phyloP scores from a whole-genome alignment of 2,329 filamentous ascomycete species.

The Penicillium sp. region DNA sequence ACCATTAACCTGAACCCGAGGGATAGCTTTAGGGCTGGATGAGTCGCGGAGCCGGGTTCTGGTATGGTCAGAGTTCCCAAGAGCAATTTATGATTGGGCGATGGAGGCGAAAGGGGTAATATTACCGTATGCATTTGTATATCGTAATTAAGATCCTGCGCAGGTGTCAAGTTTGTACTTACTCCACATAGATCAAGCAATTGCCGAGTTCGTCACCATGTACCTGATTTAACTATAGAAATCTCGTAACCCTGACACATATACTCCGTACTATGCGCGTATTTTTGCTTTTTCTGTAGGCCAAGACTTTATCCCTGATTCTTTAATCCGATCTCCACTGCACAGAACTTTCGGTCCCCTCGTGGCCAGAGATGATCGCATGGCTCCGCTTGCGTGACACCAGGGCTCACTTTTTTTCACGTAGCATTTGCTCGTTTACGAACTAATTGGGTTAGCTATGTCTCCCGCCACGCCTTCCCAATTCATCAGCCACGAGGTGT shows the following conservation, averaged over 20 bases:
- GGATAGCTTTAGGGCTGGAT: conserved; percentile 3
- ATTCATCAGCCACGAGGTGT: conserved; percentile 3
- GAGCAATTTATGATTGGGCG: conserved; percentile 9
- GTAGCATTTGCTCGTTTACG: neutral
- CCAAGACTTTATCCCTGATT: neutral
- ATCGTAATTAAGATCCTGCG: neutral
- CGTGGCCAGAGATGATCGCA: conserved; percentile 12
- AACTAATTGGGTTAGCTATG: neutral
- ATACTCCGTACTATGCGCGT: neutral
- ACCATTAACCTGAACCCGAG: neutral
- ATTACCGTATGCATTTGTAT: conserved; percentile 6
- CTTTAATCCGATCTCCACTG: neutral
- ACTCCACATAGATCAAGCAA: too few species aligned
- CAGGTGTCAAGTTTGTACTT: neutral
- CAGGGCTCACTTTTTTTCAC: neutral
- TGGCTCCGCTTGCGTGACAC: conserved; percentile 15
- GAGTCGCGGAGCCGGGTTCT: neutral
- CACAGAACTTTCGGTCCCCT: neutral
- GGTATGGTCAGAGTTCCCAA: conserved; percentile 8
- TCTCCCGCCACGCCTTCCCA: conserved; percentile 6
- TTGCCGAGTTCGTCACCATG: neutral
- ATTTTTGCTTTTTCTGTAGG: neutral
- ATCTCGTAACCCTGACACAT: neutral
- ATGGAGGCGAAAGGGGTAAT: neutral
- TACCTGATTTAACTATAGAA: neutral